phyloP scores from a whole-genome alignment of 164 flowering plant species.

The Nelumbo lutea region DNA sequence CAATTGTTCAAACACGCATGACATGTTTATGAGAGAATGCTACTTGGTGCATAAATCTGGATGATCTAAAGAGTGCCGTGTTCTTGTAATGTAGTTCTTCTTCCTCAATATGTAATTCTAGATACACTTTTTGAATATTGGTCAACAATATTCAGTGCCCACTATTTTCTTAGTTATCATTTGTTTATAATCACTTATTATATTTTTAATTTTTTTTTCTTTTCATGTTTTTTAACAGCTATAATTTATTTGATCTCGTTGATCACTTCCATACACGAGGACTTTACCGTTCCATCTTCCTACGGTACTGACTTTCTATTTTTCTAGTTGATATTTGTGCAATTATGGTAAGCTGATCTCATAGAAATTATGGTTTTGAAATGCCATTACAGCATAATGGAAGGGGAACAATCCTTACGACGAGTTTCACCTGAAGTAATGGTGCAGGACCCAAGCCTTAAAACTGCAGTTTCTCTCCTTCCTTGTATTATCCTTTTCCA shows the following conservation, averaged over 20 bases:
- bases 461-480: conserved; percentile 49
- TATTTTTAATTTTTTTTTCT: background rate
- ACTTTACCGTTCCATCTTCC: conserved; percentile 68
- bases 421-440: conserved; percentile 72
- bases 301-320: conserved; percentile 41
- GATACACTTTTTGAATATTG: too few relatives aligned
- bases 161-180: too few relatives aligned
- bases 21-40: background rate
- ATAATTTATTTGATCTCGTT: conserved; percentile 65
- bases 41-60: background rate
- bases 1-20: background rate
- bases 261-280: conserved; percentile 85
- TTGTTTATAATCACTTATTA: background rate
- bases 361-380: conserved; percentile 3
- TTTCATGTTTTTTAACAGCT: conserved; percentile 38
- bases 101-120: too few relatives aligned
- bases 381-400: conserved; percentile 76
- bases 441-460: conserved; percentile 47
- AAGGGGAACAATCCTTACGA: conserved; percentile 67
- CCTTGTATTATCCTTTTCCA: conserved; percentile 76
- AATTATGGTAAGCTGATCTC: background rate
- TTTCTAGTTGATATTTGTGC: background rate
- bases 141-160: too few relatives aligned
- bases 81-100: too few relatives aligned
- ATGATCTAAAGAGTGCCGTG: too few relatives aligned